Base-by-base conservation (phyloP, 2,329 filamentous ascomycete genomes). In the Diaporthe humulicola region DNA sequence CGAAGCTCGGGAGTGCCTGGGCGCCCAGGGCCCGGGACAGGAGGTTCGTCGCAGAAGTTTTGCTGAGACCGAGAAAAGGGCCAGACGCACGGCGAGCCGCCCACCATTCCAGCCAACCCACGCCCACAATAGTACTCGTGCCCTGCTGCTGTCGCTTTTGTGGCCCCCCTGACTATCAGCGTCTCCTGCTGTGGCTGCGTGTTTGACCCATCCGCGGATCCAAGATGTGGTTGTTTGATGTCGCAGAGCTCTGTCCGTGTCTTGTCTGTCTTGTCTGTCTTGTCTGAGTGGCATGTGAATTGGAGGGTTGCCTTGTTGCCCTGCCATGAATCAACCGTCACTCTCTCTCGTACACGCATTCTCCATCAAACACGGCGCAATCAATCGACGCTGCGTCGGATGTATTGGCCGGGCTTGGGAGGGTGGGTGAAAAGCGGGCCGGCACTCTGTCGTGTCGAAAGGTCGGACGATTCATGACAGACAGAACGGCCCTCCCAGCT, bases 141-240 rank as follows among this genome's bases (percentile, higher is more conserved):
- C 12, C 6, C 14, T 40, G 15, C 6, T 42, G 14, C n/a, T 8
- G 36, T 14, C 1, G 19, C 9, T 56, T 54, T 54, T 30, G 52
- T 50, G 25, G 28, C 5, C 28, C 52, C 28, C 64, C 64, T 67
- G 64, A 67, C 14, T 38, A 67, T 67, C 64, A 67, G 45, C 45
- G 64, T 52, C 64, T 67, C 45, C 45, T 38, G 45, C 64, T 52
- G 64, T 45, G 64, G 64, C 64, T 67, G 64, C 64, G 45, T 67
- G 64, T 67, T 52, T 67, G 64, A 67, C 64, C 64, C 64, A 67
- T 67, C 64, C 42, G 61, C 45, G 64, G 30, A 67, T 38, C 64
- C 22, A 38, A 67, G 45, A 38, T 52, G 12, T n/a, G 58, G 57
- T 36, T 40, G 45, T 67, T 67, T 67, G 45, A 67, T 67, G 45